Evolutionary conservation across 768 basidiomycete species (phyloP).

Genomic region (Suillus occidentalis): DNA sequence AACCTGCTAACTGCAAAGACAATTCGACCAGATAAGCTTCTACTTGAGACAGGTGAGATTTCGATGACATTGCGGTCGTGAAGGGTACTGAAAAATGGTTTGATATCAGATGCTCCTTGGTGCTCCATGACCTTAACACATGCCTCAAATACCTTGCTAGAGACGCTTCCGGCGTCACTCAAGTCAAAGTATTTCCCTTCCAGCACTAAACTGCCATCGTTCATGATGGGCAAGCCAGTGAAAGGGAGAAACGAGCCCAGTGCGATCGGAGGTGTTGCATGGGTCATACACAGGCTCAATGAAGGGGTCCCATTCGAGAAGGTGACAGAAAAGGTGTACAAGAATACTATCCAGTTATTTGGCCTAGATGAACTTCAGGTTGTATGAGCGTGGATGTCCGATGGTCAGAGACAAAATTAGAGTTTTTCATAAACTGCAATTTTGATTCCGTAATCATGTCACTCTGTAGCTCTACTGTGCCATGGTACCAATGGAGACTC

Average conservation of each 20-base stretch:
- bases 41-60: slow-evolving; percentile 72
- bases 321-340: slow-evolving; percentile 57
- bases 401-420: not conserved
- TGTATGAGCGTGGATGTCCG: not conserved
- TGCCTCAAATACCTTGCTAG: slow-evolving; percentile 53
- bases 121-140: slow-evolving; percentile 69
- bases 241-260: slow-evolving; percentile 80
- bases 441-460: not conserved
- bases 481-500: not conserved
- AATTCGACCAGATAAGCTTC: slow-evolving; percentile 58
- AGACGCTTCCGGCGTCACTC: slow-evolving; percentile 46
- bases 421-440: not conserved
- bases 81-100: slow-evolving; percentile 4
- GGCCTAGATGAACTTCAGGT: slow-evolving; percentile 39
- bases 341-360: slow-evolving; percentile 65
- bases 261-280: slow-evolving; percentile 67
- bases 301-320: slow-evolving; percentile 50
- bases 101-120: slow-evolving; percentile 62
- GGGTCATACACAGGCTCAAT: slow-evolving; percentile 57
- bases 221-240: slow-evolving; percentile 56
- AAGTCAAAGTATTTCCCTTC: slow-evolving; percentile 51
- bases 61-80: not conserved
- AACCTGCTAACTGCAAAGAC: slow-evolving; percentile 55
- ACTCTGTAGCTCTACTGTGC: not conserved
- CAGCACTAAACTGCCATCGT: slow-evolving; percentile 56